A percentile compares a stretch with the other conserved stretches of the same genome.
phyloP scores from a whole-genome alignment of 805 yeast species.

The Starmerella apicola region DNA sequence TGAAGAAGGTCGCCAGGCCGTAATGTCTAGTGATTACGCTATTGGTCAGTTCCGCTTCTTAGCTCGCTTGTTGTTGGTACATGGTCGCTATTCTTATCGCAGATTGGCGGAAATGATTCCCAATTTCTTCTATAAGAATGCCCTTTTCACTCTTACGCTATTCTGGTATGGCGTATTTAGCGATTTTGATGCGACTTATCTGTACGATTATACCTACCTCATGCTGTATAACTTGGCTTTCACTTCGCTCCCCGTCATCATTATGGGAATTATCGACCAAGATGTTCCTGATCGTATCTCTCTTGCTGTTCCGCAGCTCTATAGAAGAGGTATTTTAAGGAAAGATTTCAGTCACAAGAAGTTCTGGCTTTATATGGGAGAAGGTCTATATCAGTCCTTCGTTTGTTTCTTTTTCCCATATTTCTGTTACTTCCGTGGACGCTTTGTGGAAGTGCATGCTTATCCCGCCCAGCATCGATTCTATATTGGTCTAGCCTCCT shows the following conservation, averaged over 20 bases:
- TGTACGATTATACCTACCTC: slow-evolving; percentile 65
- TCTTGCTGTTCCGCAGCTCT: slow-evolving; percentile 56
- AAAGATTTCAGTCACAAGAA: slow-evolving; percentile 48
- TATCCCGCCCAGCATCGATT: slow-evolving; percentile 40
- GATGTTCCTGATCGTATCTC: slow-evolving; percentile 58
- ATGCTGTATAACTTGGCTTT: slow-evolving; percentile 72
- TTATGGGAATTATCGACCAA: slow-evolving; percentile 62
- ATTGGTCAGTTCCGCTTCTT: slow-evolving; percentile 66
- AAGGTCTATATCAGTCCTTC: slow-evolving; percentile 64
- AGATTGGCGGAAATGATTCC: slow-evolving; percentile 69
- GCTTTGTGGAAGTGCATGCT: slow-evolving; percentile 19
- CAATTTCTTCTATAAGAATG: slow-evolving; percentile 65
- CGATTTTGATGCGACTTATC: slow-evolving; percentile 62
- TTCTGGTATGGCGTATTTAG: slow-evolving; percentile 67
- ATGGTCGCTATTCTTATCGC: slow-evolving; percentile 75
- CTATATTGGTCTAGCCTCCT: slow-evolving; percentile 57
- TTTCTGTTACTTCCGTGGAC: slow-evolving; percentile 38
- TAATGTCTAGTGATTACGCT: slow-evolving; percentile 75
- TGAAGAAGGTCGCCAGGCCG: slow-evolving; percentile 79
- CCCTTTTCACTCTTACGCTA: slow-evolving; percentile 56
- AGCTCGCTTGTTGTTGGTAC: slow-evolving; percentile 53
- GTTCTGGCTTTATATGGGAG: slow-evolving; percentile 52
- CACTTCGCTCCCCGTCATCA: slow-evolving; percentile 66
- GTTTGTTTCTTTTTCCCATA: slow-evolving; percentile 62
- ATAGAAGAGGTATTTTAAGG: slow-evolving; percentile 54